A percentile compares a stretch with the other conserved stretches of the same genome.
Conservation (phyloP, 495 filamentous ascomycete genomes). For the Polyplosphaeria fusca region DNA sequence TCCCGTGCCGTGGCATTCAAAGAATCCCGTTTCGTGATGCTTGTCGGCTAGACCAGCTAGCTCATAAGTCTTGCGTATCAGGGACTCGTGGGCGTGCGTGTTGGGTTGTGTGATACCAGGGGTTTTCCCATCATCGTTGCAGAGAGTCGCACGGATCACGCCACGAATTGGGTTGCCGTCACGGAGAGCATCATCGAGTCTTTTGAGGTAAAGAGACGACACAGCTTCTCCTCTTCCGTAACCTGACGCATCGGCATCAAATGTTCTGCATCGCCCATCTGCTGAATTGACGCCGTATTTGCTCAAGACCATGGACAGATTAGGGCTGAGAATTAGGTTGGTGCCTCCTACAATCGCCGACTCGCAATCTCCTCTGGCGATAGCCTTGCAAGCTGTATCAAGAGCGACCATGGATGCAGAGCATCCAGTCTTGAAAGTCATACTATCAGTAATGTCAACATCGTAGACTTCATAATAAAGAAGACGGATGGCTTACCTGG, state of each 20-base stretch:
- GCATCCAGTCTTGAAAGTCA: conserved; percentile 10
- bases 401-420: conserved; percentile 7
- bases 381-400: not conserved
- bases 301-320: not conserved
- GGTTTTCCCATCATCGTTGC: conserved; percentile 47
- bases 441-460: conserved; percentile 4
- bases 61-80: conserved; percentile 20
- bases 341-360: conserved; percentile 6
- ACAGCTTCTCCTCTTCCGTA: conserved; percentile 50
- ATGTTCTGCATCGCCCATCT: conserved; percentile 27
- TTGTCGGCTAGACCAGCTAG: conserved; percentile 21
- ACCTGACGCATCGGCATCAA: conserved; percentile 43
- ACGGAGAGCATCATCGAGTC: conserved; percentile 32
- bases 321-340: conserved; percentile 6
- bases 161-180: conserved; percentile 44
- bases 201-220: conserved; percentile 41
- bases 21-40: conserved; percentile 30
- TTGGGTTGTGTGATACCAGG: conserved; percentile 27
- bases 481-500: conserved; percentile 1
- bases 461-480: not conserved
- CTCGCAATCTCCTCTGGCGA: conserved; percentile 1
- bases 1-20: conserved; percentile 48
- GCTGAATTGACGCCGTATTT: not conserved
- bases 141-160: conserved; percentile 43
- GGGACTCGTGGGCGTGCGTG: not conserved